Conservation (phyloP, 1,139 yeast species). For the Taphrina communis region DNA sequence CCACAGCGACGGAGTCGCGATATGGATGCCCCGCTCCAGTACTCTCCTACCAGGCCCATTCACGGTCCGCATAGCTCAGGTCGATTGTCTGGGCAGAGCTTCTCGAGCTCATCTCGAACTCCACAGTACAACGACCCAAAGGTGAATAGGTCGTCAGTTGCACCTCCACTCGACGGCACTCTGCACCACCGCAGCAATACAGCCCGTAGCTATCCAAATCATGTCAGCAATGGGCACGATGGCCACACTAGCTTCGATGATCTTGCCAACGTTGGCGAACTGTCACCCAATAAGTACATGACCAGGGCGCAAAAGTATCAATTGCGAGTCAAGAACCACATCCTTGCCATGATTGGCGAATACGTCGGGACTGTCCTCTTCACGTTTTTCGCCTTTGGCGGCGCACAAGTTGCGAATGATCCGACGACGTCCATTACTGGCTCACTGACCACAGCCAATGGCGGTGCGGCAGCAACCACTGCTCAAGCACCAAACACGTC, state of each 20-base stretch:
- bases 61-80: constrained; percentile 18
- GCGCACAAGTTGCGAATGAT: constrained; percentile 57
- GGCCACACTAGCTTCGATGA: constrained; percentile 13
- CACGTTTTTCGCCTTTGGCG: constrained; percentile 78
- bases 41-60: constrained; percentile 24
- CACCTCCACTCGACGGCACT: constrained; percentile 20
- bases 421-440: constrained; percentile 32
- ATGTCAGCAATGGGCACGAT: constrained; percentile 7
- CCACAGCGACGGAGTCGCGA: constrained; percentile 11
- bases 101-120: constrained; percentile 5
- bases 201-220: not conserved
- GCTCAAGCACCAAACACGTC: constrained; percentile 37
- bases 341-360: constrained; percentile 65
- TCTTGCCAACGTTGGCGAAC: not conserved
- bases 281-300: constrained; percentile 11
- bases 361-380: constrained; percentile 86
- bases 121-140: constrained; percentile 6
- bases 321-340: constrained; percentile 32
- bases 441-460: constrained; percentile 56
- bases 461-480: constrained; percentile 22
- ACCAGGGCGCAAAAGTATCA: constrained; percentile 24
- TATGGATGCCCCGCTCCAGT: constrained; percentile 26
- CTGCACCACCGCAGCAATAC: constrained; percentile 5
- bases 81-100: constrained; percentile 21
- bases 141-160: constrained; percentile 5